phyloP scores from a whole-genome alignment of 371 early-diverging fungal species.

The Mucor sp. region DNA sequence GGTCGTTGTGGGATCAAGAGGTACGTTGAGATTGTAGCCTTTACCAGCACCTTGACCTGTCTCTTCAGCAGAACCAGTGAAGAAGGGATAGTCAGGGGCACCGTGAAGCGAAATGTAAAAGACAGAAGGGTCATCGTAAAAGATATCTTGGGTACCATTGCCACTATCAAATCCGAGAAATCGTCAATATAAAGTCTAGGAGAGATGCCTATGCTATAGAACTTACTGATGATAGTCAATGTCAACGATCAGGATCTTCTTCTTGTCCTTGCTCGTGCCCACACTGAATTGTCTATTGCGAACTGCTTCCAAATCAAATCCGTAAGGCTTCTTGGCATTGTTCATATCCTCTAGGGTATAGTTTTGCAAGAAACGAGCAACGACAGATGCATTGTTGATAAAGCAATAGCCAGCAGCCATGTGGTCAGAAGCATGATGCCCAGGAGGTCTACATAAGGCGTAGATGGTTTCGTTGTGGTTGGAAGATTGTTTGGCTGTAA shows the following conservation, averaged over 20 bases:
- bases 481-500: slow-evolving; percentile 7
- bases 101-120: slow-evolving; percentile 63
- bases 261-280: slow-evolving; percentile 23
- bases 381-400: slow-evolving; percentile 64
- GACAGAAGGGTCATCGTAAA: slow-evolving; percentile 59
- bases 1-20: slow-evolving; percentile 52
- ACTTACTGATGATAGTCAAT: slow-evolving; percentile 71
- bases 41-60: slow-evolving; percentile 56
- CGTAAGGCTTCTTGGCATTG: slow-evolving; percentile 14
- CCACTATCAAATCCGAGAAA: slow-evolving; percentile 44
- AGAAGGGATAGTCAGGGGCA: slow-evolving; percentile 55
- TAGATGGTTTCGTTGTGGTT: slow-evolving; percentile 46
- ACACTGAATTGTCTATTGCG: slow-evolving; percentile 12
- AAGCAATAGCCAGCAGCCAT: slow-evolving; percentile 62
- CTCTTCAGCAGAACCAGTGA: slow-evolving; percentile 64
- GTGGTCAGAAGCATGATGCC: slow-evolving; percentile 62
- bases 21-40: slow-evolving; percentile 74
- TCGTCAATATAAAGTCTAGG: background rate
- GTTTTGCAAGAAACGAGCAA: slow-evolving; percentile 58
- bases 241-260: slow-evolving; percentile 55
- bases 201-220: background rate
- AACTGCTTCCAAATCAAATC: slow-evolving; percentile 2
- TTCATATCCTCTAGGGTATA: slow-evolving; percentile 36
- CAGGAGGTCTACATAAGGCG: slow-evolving; percentile 73
- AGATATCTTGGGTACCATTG: slow-evolving; percentile 75